Conservation (phyloP, 352 stramenopile species). For the Pythium aristosporum region DNA sequence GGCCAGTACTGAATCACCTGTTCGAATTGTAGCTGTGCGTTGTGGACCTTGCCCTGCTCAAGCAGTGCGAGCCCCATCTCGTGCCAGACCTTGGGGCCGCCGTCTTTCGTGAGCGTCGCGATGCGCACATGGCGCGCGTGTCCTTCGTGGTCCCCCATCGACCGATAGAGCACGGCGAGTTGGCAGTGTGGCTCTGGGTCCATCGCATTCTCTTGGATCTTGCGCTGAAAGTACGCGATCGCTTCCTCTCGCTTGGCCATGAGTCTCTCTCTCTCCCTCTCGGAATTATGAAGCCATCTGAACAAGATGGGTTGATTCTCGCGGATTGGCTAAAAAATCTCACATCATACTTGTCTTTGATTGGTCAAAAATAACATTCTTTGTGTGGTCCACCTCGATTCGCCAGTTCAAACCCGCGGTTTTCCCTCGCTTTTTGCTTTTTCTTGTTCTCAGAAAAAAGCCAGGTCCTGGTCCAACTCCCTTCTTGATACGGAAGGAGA, state of each 20-base stretch:
- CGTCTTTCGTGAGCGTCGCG: slow-evolving; percentile 55
- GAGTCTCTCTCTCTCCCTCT: not conserved
- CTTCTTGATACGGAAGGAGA: not conserved
- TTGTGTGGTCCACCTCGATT: slow-evolving; percentile 14
- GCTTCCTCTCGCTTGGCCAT: slow-evolving; percentile 51
- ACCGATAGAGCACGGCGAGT: slow-evolving; percentile 55
- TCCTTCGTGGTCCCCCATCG: slow-evolving; percentile 38
- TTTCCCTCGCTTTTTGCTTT: slow-evolving; percentile 10
- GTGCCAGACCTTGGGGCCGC: slow-evolving; percentile 55
- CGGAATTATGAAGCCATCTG: not conserved
- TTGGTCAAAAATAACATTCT: slow-evolving; percentile 10
- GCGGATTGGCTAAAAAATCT: not conserved
- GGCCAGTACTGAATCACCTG: slow-evolving; percentile 47
- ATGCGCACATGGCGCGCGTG: slow-evolving; percentile 55
- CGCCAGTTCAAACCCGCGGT: slow-evolving; percentile 11
- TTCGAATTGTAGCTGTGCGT: slow-evolving; percentile 44
- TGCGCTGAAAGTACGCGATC: slow-evolving; percentile 63
- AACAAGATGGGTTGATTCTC: not conserved
- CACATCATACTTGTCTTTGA: not conserved
- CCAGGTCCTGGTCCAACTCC: not conserved
- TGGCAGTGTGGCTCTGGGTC: slow-evolving; percentile 55
- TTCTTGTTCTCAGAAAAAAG: slow-evolving; percentile 7
- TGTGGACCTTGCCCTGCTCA: slow-evolving; percentile 34
- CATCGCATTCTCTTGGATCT: slow-evolving; percentile 55
- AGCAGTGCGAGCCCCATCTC: slow-evolving; percentile 60